Conservation (phyloP, 495 filamentous ascomycete species). For the Neurospora sp. region DNA sequence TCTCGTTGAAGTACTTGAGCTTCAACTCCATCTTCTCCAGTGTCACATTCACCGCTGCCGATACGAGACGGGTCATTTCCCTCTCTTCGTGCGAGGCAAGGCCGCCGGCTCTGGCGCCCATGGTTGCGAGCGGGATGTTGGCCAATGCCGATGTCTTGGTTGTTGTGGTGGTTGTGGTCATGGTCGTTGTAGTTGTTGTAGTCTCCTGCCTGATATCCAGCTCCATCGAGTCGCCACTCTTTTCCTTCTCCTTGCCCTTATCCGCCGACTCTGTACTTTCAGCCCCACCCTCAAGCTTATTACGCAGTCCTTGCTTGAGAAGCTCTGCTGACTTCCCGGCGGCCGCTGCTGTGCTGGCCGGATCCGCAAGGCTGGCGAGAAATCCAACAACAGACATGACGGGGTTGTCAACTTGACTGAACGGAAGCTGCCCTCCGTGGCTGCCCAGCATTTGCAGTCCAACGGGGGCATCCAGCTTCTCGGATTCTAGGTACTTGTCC, state of each 20-base stretch:
- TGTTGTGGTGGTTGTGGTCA: slow-evolving; percentile 32
- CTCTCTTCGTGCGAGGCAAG: slow-evolving; percentile 93
- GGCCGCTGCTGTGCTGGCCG: slow-evolving; percentile 76
- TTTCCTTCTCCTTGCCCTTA: slow-evolving; percentile 45
- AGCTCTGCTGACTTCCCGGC: slow-evolving; percentile 76
- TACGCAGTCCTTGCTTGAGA: slow-evolving; percentile 64
- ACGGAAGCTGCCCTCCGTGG: slow-evolving; percentile 65
- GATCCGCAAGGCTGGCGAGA: slow-evolving; percentile 79
- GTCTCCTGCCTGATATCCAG: slow-evolving; percentile 37
- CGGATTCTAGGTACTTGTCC: slow-evolving; percentile 75
- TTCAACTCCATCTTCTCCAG: slow-evolving; percentile 78
- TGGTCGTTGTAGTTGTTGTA: slow-evolving; percentile 28
- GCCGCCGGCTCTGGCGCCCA: slow-evolving; percentile 75
- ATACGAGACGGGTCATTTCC: slow-evolving; percentile 86
- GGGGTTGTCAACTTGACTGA: slow-evolving; percentile 84
- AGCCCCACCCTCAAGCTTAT: slow-evolving; percentile 60
- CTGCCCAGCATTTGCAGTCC: slow-evolving; percentile 51
- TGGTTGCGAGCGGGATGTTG: slow-evolving; percentile 71
- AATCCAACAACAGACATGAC: slow-evolving; percentile 92
- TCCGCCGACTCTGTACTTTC: slow-evolving; percentile 25
- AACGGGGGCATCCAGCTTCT: slow-evolving; percentile 48
- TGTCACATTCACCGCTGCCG: slow-evolving; percentile 72
- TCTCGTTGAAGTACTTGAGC: slow-evolving; percentile 87
- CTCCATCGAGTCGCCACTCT: slow-evolving; percentile 43
- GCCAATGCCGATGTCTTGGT: slow-evolving; percentile 51